Percentiles rank a stretch among this genome's conserved stretches.
Evolutionary conservation across 352 stramenopile genomes (phyloP).

Genomic region (Globisporangium mamillatum): DNA sequence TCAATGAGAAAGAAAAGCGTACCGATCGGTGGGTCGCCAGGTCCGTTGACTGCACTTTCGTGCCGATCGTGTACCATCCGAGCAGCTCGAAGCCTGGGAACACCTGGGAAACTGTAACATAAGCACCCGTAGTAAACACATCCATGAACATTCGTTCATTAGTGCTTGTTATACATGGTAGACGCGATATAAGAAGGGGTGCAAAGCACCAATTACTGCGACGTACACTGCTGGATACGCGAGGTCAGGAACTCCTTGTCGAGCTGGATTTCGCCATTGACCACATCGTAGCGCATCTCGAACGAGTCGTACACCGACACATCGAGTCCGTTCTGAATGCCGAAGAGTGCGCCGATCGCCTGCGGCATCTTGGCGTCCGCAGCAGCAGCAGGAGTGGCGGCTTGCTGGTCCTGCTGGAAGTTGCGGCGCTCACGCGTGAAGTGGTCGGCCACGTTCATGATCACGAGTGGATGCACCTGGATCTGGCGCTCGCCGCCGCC

Average conservation of each 20-base stretch:
- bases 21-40: slow-evolving; percentile 74
- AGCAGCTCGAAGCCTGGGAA: slow-evolving; percentile 87
- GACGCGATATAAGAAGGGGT: neutral
- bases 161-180: neutral
- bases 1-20: slow-evolving; percentile 9
- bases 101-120: slow-evolving; percentile 65
- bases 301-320: slow-evolving; percentile 88
- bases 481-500: slow-evolving; percentile 65
- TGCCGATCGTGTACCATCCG: slow-evolving; percentile 86
- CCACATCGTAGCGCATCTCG: slow-evolving; percentile 79
- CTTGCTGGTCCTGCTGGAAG: slow-evolving; percentile 30
- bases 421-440: slow-evolving; percentile 87
- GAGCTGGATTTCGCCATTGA: slow-evolving; percentile 56
- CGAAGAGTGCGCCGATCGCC: slow-evolving; percentile 91
- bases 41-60: slow-evolving; percentile 67
- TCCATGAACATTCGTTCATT: neutral
- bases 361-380: slow-evolving; percentile 45
- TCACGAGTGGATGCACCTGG: slow-evolving; percentile 85
- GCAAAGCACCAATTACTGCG: neutral
- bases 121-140: no score
- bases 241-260: slow-evolving; percentile 82
- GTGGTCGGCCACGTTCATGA: slow-evolving; percentile 95
- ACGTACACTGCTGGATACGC: slow-evolving; percentile 80
- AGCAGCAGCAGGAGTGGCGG: neutral
- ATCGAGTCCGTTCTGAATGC: slow-evolving; percentile 80